Percentiles rank a stretch among this genome's conserved stretches.
Evolutionary conservation across 139 green algal genomes (phyloP).

Genomic region (Deuterostichococcus epilithicus): DNA sequence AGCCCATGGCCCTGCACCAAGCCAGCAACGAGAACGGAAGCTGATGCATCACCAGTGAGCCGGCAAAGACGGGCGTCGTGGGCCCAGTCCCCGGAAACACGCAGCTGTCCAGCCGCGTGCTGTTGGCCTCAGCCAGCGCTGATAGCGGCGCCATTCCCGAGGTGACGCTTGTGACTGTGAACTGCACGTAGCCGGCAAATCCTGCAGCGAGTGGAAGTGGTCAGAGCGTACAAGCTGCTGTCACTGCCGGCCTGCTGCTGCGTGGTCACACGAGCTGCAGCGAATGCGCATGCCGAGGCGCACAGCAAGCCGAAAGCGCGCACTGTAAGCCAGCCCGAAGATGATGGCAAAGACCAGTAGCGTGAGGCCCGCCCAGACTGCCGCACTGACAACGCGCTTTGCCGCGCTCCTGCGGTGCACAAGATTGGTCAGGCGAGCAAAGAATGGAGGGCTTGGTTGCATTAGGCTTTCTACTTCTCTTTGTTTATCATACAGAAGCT

Average conservation of each 20-base stretch:
- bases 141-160: slow-evolving; percentile 63
- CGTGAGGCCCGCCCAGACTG: slow-evolving; percentile 50
- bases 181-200: slow-evolving; percentile 81
- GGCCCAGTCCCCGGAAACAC: slow-evolving; percentile 10
- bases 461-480: too few relatives aligned
- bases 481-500: too few relatives aligned
- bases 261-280: not conserved
- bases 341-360: slow-evolving; percentile 53
- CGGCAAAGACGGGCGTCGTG: not conserved
- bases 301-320: not conserved
- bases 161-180: slow-evolving; percentile 68
- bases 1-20: too few relatives aligned
- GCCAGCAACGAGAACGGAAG: too few relatives aligned
- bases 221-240: not conserved
- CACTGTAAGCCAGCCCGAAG: slow-evolving; percentile 74
- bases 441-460: too few relatives aligned
- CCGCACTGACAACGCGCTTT: slow-evolving; percentile 49
- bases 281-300: not conserved
- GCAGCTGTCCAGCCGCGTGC: slow-evolving; percentile 13
- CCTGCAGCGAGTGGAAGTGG: slow-evolving; percentile 31
- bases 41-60: slow-evolving; percentile 6
- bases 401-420: slow-evolving; percentile 44
- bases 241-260: not conserved
- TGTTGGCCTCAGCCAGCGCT: slow-evolving; percentile 6
- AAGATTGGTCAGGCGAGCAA: not conserved